Evolutionary conservation across 129 eudicot species (phyloP), one percentile per base, ranked within the genome.

Genomic region (Flaveria sonorensis): DNA sequence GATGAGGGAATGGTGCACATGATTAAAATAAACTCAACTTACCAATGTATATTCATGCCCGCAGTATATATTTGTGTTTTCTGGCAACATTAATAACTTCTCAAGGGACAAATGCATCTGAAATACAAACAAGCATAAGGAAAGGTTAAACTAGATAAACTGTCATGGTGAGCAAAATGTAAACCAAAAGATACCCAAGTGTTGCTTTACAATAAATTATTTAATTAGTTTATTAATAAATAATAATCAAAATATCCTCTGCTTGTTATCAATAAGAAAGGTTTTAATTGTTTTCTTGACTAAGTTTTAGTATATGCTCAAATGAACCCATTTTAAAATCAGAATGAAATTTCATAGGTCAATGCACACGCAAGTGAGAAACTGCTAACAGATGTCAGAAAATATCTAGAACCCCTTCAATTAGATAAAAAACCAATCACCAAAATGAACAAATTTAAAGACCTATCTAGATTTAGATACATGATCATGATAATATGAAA

Each of bases 1-100:
- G 59, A 32, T 30, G 19, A 50, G 46, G 47, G 79, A 47, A 60
- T 26, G 73, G 21, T 48, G 51, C 71, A 74, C 50, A 19, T 55
- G n/a, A 53, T 32, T 9, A 48, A 63, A 11, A 10, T 61, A 48
- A 68, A 83, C 20, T 32, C 75, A 13, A 84, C 87, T 83, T 83
- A 88, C 98, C 86, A 90, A 77, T 30, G 98, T 93, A 82, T 88
- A 93, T 68, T 93, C 98, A 80, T 93, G 98, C 73, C 98, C 97
- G 50, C 96, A 93, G 61, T 93, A 93, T 75, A 93, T 75, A 81
- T 61, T 84, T 76, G 98, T 93, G 71, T 87, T 88, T 82, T 90
- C 96, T 80, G 97, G 97, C 75, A 92, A 79, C 30, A 88, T 61
- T 59, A 61, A 70, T 73, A 92, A 81, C 88, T 92, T 92, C 79